Conservation (phyloP, 179 eudicot species). For the Silene vulgaris region DNA sequence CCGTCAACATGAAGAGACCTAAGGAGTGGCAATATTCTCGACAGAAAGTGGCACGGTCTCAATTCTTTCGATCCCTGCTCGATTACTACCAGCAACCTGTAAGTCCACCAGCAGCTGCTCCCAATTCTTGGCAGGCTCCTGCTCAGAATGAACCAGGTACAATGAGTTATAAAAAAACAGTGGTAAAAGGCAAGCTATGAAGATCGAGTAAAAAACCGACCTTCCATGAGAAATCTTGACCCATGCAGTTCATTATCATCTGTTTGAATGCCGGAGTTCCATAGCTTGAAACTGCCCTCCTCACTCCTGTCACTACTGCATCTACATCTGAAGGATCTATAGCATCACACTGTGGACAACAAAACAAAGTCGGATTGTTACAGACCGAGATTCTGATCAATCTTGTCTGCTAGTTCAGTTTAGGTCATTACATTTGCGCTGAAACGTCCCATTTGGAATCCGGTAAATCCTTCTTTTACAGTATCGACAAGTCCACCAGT, state of each 20-base stretch:
- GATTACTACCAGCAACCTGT: slow-evolving; percentile 49
- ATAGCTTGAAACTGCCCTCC: slow-evolving; percentile 47
- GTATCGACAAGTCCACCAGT: slow-evolving; percentile 95
- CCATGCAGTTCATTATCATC: slow-evolving; percentile 78
- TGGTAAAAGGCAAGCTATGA: not conserved
- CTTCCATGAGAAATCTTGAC: slow-evolving; percentile 85
- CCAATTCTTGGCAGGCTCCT: slow-evolving; percentile 89
- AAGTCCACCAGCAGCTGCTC: slow-evolving; percentile 57
- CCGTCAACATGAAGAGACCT: not conserved
- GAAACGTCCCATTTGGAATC: slow-evolving; percentile 91
- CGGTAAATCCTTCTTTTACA: slow-evolving; percentile 75
- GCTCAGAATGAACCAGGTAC: not conserved
- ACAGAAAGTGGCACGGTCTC: slow-evolving; percentile 66
- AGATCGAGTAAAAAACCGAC: slow-evolving; percentile 12
- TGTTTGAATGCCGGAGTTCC: slow-evolving; percentile 52
- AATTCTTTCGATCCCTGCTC: slow-evolving; percentile 56
- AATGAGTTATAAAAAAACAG: not conserved
- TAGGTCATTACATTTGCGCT: slow-evolving; percentile 49
- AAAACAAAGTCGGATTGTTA: not conserved
- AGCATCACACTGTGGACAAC: slow-evolving; percentile 44
- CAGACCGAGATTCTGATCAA: no score
- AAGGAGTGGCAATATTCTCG: slow-evolving; percentile 80
- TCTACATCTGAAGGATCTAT: slow-evolving; percentile 66
- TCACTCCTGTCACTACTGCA: slow-evolving; percentile 52
- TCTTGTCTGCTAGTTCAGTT: no score